These are phyloP conservation scores for Curvularia spicifera DNA, from an alignment of 2,329 filamentous ascomycete species.

Conservation along the genomic window DNA sequence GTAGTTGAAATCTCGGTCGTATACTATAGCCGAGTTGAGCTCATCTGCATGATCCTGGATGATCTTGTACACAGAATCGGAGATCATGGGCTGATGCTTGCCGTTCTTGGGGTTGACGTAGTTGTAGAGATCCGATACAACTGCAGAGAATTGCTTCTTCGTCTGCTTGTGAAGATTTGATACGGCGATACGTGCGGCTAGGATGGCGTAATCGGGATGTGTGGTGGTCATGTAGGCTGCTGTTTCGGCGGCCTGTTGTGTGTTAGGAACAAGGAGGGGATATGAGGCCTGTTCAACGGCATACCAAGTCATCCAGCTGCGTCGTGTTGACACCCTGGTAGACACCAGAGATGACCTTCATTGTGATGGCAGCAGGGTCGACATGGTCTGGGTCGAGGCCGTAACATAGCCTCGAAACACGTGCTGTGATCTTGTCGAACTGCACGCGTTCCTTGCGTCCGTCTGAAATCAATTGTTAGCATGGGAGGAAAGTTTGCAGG, in stretches of 20 bases:
- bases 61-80: constrained; percentile 84
- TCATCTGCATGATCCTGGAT: constrained; percentile 97
- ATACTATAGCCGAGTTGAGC: constrained; percentile 98
- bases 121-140: constrained; percentile 90
- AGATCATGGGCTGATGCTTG: constrained; percentile 89
- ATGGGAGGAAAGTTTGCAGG: constrained; percentile 29
- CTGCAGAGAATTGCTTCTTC: constrained; percentile 99
- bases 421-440: constrained; percentile 99
- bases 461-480: constrained; percentile 64
- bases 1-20: constrained; percentile 99
- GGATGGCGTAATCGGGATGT: constrained; percentile 97
- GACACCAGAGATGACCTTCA: constrained; percentile 99
- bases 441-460: constrained; percentile 99
- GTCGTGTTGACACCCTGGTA: constrained; percentile 97
- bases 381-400: constrained; percentile 95
- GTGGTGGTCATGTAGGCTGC: constrained; percentile 99
- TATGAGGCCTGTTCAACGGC: constrained; percentile 43
- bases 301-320: constrained; percentile 94
- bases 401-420: constrained; percentile 96
- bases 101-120: constrained; percentile 95
- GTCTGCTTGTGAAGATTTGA: constrained; percentile 99
- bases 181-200: constrained; percentile 96
- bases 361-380: constrained; percentile 96
- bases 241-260: constrained; percentile 86
- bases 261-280: constrained; percentile 26